Evolutionary conservation across 176 grass and related monocot genomes (phyloP).

Genomic region (Lolium perenne): DNA sequence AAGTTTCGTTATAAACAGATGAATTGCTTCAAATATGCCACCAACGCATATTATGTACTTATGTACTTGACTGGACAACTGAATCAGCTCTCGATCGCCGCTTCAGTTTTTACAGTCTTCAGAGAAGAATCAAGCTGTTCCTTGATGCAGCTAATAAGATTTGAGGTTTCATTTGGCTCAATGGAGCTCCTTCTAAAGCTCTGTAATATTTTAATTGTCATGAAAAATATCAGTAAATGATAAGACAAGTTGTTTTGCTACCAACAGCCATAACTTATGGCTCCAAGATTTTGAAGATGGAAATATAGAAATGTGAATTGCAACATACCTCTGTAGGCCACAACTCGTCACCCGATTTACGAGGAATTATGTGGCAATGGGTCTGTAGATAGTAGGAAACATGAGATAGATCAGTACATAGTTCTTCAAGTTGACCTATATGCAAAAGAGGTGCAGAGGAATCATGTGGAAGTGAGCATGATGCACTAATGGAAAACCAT

Average conservation of each 20-base stretch:
- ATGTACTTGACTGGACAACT: slow-evolving; percentile 29
- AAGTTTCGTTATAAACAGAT: neutral
- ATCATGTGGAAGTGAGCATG: neutral
- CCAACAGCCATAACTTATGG: neutral
- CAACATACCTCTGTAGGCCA: slow-evolving; percentile 77
- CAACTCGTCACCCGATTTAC: slow-evolving; percentile 71
- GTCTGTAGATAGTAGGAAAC: slow-evolving; percentile 56
- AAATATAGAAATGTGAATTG: neutral
- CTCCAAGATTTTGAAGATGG: neutral
- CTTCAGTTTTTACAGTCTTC: slow-evolving; percentile 42
- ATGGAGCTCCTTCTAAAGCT: slow-evolving; percentile 75
- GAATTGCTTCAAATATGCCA: neutral
- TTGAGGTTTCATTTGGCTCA: slow-evolving; percentile 56
- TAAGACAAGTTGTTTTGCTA: neutral
- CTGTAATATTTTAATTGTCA: slow-evolving; percentile 41
- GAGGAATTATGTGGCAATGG: slow-evolving; percentile 91
- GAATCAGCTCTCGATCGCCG: slow-evolving; percentile 17
- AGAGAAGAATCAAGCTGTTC: slow-evolving; percentile 40
- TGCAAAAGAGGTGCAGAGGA: neutral
- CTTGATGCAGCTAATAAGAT: slow-evolving; percentile 72
- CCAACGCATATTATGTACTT: slow-evolving; percentile 22
- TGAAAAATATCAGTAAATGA: neutral
- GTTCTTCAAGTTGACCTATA: neutral
- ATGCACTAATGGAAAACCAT: neutral
- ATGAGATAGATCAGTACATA: slow-evolving; percentile 1